Evolutionary conservation across 257 asterid species (phyloP).

Genomic region (Solanum bulbocastanum): DNA sequence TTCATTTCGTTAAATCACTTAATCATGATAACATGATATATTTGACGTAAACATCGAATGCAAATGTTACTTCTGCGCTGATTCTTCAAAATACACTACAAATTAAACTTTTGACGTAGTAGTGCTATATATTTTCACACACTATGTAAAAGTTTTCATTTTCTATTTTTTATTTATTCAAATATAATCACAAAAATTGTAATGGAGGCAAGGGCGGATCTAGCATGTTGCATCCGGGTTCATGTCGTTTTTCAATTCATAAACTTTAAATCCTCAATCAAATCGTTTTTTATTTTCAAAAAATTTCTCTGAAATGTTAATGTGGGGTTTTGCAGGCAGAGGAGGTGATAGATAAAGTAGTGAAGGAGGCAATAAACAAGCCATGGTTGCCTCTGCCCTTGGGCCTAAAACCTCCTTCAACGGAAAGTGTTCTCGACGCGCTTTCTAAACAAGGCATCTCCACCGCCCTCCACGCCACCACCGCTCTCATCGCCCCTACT

Average conservation of each 20-base stretch:
- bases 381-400: slow-evolving; percentile 42
- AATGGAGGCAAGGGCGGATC: not conserved
- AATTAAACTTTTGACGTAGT: not conserved
- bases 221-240: not conserved
- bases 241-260: not conserved
- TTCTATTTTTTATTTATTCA: not conserved
- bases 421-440: slow-evolving; percentile 32
- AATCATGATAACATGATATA: not conserved
- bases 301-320: not conserved
- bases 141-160: not conserved
- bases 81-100: not conserved
- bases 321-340: slow-evolving; percentile 27
- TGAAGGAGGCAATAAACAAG: slow-evolving; percentile 36
- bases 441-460: slow-evolving; percentile 35
- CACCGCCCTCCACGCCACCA: slow-evolving; percentile 12
- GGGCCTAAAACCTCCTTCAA: slow-evolving; percentile 40
- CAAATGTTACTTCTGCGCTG: accelerated
- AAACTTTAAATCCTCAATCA: accelerated
- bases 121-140: not conserved
- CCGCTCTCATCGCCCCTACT: not conserved
- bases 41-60: not conserved
- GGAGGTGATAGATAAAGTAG: slow-evolving; percentile 37
- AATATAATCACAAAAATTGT: not conserved
- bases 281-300: too few species aligned
- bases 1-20: not conserved